phyloP scores from a whole-genome alignment of 1,139 yeast genomes.

The Zygoascus sp. region DNA sequence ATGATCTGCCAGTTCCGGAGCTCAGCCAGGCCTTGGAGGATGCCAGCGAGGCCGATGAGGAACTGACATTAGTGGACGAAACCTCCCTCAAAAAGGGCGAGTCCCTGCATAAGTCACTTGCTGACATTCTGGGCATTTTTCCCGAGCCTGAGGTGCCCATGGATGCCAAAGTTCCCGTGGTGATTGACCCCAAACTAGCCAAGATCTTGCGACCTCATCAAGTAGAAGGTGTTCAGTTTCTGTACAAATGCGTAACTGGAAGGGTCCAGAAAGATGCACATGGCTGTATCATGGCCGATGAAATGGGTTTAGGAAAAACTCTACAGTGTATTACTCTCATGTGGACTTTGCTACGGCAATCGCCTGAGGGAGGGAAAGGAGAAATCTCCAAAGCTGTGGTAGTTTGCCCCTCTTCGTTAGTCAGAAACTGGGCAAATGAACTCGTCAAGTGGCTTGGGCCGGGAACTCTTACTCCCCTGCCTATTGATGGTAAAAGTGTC shows the following conservation, averaged over 20 bases:
- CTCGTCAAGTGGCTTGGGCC: conserved; percentile 93
- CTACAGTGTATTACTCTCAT: conserved; percentile 84
- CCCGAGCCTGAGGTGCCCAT: conserved; percentile 41
- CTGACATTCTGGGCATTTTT: conserved; percentile 74
- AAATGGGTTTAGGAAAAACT: conserved; percentile 97
- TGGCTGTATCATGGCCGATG: conserved; percentile 99
- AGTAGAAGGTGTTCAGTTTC: conserved; percentile 87
- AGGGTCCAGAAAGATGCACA: conserved; percentile 78
- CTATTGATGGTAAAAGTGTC: conserved; percentile 77
- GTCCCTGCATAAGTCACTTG: conserved; percentile 56
- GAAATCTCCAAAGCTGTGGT: conserved; percentile 88
- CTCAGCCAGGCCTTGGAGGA: conserved; percentile 20
- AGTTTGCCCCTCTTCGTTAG: conserved; percentile 94
- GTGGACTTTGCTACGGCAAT: conserved; percentile 91
- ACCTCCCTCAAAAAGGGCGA: conserved; percentile 18
- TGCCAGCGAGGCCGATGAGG: conserved; percentile 15
- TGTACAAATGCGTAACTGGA: conserved; percentile 89
- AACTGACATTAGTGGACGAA: conserved; percentile 12
- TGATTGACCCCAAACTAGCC: conserved; percentile 83
- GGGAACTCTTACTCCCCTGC: conserved; percentile 80
- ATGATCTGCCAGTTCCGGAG: conserved; percentile 35
- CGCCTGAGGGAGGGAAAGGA: conserved; percentile 74
- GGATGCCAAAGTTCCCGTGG: conserved; percentile 76
- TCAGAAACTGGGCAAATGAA: conserved; percentile 97
- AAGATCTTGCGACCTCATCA: conserved; percentile 93